Conservation (phyloP, 345 rosid species). For the Dimocarpus longan region DNA sequence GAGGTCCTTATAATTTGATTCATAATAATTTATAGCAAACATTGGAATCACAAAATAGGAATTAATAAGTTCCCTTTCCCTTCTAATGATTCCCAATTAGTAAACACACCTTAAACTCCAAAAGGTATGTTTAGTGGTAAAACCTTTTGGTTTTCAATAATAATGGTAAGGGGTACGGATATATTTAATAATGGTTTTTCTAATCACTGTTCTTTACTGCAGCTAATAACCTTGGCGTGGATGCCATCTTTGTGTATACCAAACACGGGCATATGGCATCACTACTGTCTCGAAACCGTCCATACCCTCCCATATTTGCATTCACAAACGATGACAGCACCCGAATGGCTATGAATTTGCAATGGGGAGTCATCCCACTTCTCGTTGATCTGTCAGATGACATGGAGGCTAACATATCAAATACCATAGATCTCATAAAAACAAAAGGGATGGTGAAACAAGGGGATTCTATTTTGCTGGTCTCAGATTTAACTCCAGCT, state of each 20-base stretch:
- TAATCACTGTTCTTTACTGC: conserved; percentile 14
- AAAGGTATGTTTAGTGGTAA: too few species aligned
- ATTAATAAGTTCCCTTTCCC: too few species aligned
- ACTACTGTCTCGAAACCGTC: conserved; percentile 73
- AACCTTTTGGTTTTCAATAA: not conserved
- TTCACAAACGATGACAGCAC: conserved; percentile 49
- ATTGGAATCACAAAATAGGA: too few species aligned
- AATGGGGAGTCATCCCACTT: conserved; percentile 71
- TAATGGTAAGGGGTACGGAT: not conserved
- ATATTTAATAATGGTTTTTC: not conserved
- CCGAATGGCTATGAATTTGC: conserved; percentile 65
- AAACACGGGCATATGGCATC: conserved; percentile 73
- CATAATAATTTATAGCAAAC: too few species aligned
- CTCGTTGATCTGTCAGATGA: conserved; percentile 46
- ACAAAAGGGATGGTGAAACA: conserved; percentile 49
- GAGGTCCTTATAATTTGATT: too few species aligned
- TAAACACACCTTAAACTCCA: too few species aligned
- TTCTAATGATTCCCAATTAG: too few species aligned
- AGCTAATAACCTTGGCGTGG: conserved; percentile 66
- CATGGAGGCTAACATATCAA: conserved; percentile 56
- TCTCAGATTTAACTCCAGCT: conserved; percentile 56
- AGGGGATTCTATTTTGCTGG: conserved; percentile 53
- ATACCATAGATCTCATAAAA: conserved; percentile 47
- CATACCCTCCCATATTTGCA: conserved; percentile 67
- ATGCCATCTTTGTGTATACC: conserved; percentile 74